Conservation (phyloP, 2,329 filamentous ascomycete species). For the Coniochaeta sp. region DNA sequence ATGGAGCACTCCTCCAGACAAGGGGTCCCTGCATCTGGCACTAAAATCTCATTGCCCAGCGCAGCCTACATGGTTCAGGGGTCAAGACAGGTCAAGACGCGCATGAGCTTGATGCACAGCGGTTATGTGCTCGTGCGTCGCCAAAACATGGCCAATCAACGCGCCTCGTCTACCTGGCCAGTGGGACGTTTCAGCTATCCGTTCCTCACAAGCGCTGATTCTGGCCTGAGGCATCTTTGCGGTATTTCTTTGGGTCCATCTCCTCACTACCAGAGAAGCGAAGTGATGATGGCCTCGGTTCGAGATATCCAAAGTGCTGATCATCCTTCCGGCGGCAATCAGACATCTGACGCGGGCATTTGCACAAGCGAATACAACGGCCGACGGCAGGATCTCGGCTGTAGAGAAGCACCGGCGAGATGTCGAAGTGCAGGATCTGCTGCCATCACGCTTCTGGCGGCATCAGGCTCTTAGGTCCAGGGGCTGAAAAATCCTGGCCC, state of each 20-base stretch:
- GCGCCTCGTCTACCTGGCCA: conserved; percentile 3
- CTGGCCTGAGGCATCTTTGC: neutral
- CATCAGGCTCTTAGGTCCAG: too few species aligned
- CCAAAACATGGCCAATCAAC: conserved; percentile 18
- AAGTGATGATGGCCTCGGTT: neutral
- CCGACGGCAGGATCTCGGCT: neutral
- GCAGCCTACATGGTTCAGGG: neutral
- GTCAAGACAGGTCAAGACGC: conserved; percentile 8
- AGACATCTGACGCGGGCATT: neutral
- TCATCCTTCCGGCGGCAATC: neutral
- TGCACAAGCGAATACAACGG: neutral
- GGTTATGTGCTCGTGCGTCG: conserved; percentile 25
- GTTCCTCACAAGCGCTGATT: conserved; percentile 7
- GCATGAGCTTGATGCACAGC: conserved; percentile 23
- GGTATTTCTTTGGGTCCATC: neutral
- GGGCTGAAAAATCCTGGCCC: neutral
- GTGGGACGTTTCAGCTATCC: conserved; percentile 19
- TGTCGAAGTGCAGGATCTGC: neutral
- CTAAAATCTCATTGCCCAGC: conserved; percentile 3
- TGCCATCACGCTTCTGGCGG: too few species aligned
- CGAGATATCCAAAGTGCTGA: neutral
- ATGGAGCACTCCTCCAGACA: neutral
- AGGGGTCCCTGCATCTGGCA: neutral
- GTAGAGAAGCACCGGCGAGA: neutral
- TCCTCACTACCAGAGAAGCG: neutral